Percentiles rank a stretch among this genome's conserved stretches.
These are phyloP conservation scores for Eutrema yunnanense DNA, from an alignment of 345 rosid species.

Conservation along the genomic window DNA sequence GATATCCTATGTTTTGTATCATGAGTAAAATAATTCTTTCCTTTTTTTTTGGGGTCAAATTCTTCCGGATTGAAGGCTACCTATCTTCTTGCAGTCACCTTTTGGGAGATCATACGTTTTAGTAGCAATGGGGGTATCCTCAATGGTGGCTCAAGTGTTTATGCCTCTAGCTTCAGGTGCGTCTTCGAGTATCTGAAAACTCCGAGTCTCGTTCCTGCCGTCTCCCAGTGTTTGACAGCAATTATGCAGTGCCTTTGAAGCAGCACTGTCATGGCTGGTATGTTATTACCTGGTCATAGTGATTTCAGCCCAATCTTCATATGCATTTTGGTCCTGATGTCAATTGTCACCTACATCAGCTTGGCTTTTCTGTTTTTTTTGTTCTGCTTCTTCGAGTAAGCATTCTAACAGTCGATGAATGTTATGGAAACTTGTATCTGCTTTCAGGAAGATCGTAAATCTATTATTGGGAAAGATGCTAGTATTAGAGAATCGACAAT, in stretches of 20 bases:
- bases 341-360: not conserved
- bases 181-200: slow-evolving; percentile 89
- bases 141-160: no score
- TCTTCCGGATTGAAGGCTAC: no score
- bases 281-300: not conserved
- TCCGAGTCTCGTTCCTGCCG: slow-evolving; percentile 73
- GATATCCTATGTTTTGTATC: slow-evolving; percentile 62
- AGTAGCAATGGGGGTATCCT: no score
- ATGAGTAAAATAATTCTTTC: slow-evolving; percentile 50
- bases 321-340: not conserved
- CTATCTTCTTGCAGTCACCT: no score
- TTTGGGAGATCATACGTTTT: no score
- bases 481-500: slow-evolving; percentile 59
- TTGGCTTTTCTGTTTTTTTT: not conserved
- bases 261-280: slow-evolving; percentile 87
- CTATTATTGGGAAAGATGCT: slow-evolving; percentile 62
- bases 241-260: slow-evolving; percentile 81
- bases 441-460: slow-evolving; percentile 66
- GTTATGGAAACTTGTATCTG: slow-evolving; percentile 20
- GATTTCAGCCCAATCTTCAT: not conserved
- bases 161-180: no score
- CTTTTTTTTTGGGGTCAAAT: not conserved
- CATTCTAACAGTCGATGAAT: slow-evolving; percentile 5
- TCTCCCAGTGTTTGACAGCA: slow-evolving; percentile 80
- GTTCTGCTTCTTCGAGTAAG: not conserved